Base-by-base conservation (phyloP, 169 alveolate genomes). In the Plasmodium gonderi region DNA sequence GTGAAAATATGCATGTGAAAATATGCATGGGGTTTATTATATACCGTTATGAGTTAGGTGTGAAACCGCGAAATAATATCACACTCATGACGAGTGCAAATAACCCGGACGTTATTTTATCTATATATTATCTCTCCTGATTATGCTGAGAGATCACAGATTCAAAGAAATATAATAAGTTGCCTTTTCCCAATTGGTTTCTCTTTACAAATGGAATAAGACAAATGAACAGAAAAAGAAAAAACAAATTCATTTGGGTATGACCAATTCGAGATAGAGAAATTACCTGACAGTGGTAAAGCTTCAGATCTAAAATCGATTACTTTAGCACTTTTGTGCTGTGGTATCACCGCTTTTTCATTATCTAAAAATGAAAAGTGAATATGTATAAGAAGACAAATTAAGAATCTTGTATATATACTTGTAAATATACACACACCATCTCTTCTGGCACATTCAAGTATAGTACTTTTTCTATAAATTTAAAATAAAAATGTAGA, bases 271-370 rank as follows among this genome's bases (percentile, higher is more conserved):
- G 75, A 23, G 29, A 20, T 6, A 31, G 12, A n/a, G 60, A 31
- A 90, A 77, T 7, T 79, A 95, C 97, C 97, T 69, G 97, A 92
- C 42, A 91, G 90, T 44, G 97, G 97, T 49, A 95, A 94, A 4
- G 95, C 96, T 68, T 95, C 96, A n/a, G 97, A 95, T 33, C 97
- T 83, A 33, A 95, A 92, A 74, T 95, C 97, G 42, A 95, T 74
- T 6, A 54, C 64, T 45, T 85, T 72, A 65, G 49, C 42, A 6
- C 42, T 69, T 20, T 96, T 94, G 77, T 94, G 96, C 80, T 95
- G 93, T 23, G 95, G 96, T 42, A 94, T 79, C 31, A 85, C 69
- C n/a, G 92, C 92, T 20, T 65, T 42, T 72, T 85, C 87, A 31
- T 85, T 60, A 17, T 85, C 92, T 85, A 54, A 3, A 29, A 77